Percentiles rank a stretch among this genome's conserved stretches.
Conservation (phyloP, 1,139 yeast species). For the Arxiozyma telluris region DNA sequence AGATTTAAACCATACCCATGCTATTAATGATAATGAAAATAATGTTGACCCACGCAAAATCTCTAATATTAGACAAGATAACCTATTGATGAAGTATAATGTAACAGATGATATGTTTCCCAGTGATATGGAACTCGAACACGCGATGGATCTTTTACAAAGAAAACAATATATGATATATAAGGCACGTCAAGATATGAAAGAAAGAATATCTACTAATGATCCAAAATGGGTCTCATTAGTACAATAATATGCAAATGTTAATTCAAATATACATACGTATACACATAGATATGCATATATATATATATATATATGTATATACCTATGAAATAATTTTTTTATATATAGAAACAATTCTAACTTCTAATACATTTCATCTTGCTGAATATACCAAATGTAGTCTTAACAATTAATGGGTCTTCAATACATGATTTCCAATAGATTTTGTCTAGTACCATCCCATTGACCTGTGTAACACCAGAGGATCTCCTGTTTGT, state of each 20-base stretch:
- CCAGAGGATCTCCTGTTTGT: background rate
- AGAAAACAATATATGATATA: conserved; percentile 27
- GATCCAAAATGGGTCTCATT: conserved; percentile 16
- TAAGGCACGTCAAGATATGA: conserved; percentile 29
- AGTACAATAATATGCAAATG: conserved; percentile 1
- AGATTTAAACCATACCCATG: background rate
- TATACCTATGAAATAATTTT: background rate
- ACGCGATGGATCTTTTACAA: conserved; percentile 5
- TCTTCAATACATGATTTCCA: background rate
- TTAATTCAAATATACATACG: no score
- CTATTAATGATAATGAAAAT: background rate
- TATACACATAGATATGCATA: background rate
- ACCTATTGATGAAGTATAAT: conserved; percentile 22
- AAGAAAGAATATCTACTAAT: conserved; percentile 12
- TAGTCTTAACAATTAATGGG: background rate
- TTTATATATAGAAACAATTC: background rate
- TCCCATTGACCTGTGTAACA: background rate
- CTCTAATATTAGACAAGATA: conserved; percentile 27
- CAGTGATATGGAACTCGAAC: conserved; percentile 20
- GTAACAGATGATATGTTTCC: conserved; percentile 17
- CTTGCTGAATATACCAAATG: background rate
- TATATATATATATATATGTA: background rate
- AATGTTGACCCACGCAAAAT: conserved; percentile 23
- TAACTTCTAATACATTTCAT: background rate
- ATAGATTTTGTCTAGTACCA: background rate